These are phyloP conservation scores for Actinomortierella wolfii DNA, from an alignment of 371 early-diverging fungal genomes.

Conservation along the genomic window DNA sequence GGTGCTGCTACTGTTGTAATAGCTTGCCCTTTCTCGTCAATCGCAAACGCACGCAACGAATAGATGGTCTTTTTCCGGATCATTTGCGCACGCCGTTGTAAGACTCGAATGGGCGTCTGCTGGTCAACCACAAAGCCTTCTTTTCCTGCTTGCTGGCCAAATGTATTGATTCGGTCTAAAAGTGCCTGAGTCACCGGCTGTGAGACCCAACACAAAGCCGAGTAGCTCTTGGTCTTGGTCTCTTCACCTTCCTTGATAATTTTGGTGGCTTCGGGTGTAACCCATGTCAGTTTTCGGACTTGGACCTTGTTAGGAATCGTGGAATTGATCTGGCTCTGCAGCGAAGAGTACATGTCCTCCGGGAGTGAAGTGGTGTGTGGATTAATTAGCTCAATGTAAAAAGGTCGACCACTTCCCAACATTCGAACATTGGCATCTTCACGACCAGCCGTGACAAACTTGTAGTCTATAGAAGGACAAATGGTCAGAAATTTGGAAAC, in stretches of 20 bases:
- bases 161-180: constrained; percentile 55
- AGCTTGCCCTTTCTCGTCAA: constrained; percentile 12
- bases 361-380: constrained; percentile 58
- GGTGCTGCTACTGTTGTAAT: no score
- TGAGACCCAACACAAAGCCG: constrained; percentile 77
- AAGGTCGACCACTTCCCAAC: constrained; percentile 95
- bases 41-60: constrained; percentile 43
- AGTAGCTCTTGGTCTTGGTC: constrained; percentile 83
- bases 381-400: constrained; percentile 87
- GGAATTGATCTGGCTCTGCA: constrained; percentile 64
- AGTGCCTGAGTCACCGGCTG: constrained; percentile 57
- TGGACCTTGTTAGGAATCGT: constrained; percentile 55
- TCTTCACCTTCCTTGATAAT: constrained; percentile 88
- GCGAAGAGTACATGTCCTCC: constrained; percentile 49
- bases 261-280: constrained; percentile 54
- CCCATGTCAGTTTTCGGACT: constrained; percentile 53
- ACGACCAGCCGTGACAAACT: constrained; percentile 90
- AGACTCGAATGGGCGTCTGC: constrained; percentile 94
- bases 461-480: constrained; percentile 54
- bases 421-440: constrained; percentile 98
- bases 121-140: constrained; percentile 76
- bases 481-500: no score
- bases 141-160: constrained; percentile 11
- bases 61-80: constrained; percentile 74
- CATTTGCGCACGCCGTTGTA: constrained; percentile 80